These are phyloP conservation scores for Rhamnella rubrinervis DNA, from an alignment of 331 rosid genomes.

Conservation along the genomic window DNA sequence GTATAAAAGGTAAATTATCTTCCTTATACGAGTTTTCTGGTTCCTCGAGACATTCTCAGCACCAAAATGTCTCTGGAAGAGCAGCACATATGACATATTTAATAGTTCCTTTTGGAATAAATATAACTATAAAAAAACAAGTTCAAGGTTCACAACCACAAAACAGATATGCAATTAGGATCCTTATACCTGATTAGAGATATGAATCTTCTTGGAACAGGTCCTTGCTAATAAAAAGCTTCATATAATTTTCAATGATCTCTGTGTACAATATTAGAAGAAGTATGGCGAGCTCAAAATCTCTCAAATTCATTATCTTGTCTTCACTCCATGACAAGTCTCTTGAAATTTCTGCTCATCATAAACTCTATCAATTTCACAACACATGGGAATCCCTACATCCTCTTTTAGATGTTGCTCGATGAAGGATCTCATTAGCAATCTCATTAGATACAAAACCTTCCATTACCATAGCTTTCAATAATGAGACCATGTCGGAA, in stretches of 20 bases:
- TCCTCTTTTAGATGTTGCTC: constrained; percentile 11
- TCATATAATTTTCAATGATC: background rate
- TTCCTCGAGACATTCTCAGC: background rate
- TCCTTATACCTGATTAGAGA: constrained; percentile 2
- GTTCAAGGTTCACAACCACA: background rate
- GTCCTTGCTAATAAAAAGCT: background rate
- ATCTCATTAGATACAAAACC: constrained; percentile 29
- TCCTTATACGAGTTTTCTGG: background rate
- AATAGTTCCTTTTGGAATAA: background rate
- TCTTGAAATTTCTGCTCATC: background rate
- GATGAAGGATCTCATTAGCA: constrained; percentile 25
- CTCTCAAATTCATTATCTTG: background rate
- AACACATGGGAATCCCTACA: constrained; percentile 5
- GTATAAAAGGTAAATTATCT: no score
- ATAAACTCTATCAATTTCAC: constrained; percentile 18
- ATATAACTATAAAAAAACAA: background rate
- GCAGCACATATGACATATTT: background rate
- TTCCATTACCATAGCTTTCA: constrained; percentile 31
- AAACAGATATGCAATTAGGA: background rate
- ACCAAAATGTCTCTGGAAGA: no score
- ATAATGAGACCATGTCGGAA: constrained; percentile 20
- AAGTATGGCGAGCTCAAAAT: no score
- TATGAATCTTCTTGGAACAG: constrained; percentile 2
- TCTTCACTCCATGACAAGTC: constrained; percentile 1
- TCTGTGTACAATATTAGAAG: no score